Base-by-base conservation (phyloP, 169 alveolate species). In the Plasmodium vinckei region DNA sequence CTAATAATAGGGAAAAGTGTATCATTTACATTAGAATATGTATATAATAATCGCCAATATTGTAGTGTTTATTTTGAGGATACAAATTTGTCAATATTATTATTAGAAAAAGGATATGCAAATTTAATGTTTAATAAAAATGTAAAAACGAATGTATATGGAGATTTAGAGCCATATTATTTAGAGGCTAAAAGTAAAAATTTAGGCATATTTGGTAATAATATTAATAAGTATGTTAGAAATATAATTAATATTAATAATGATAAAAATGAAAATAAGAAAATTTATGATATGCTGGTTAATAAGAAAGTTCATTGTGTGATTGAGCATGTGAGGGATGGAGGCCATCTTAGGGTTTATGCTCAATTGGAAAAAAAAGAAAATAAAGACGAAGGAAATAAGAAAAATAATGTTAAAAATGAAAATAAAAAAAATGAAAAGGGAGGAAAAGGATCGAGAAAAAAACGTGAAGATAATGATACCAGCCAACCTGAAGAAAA, bases 61-160 rank as follows among this genome's bases (percentile, higher is more conserved):
- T 82, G 90, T 44, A 82, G 86, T 23, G 90, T 82, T 42, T 82
- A 42, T 61, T 82, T 54, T 47, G 90, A 69, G 63, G 90, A 68
- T 17, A 63, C 67, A 5, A 82, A 82, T n/a, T 47, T 82, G 17
- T 39, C 86, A 6, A 61, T 82, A 2, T 15, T 82, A 44, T 44
- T 82, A 47, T 57, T 82, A 33, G 51, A 82, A 49, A 82, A 42
- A 44, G 90, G 90, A 1, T 82, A 82, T 42, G 90, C 90, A n/a
- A 82, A 67, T 51, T 21, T 82, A 10, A 65, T 82, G 5, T 65
- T 61, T 3, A 82, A 82, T 61, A 82, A 82, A 57, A 82, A 68
- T 69, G 61, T 82, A 0, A 82, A 82, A 59, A 82, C 86, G 7
- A 82, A 67, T 82, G 72, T 69, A n/a, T 69, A 82, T 56, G 56